Evolutionary conservation across 2,329 filamentous ascomycete species (phyloP), one percentile per base, ranked within the genome.

Genomic region (Curvularia spicifera): DNA sequence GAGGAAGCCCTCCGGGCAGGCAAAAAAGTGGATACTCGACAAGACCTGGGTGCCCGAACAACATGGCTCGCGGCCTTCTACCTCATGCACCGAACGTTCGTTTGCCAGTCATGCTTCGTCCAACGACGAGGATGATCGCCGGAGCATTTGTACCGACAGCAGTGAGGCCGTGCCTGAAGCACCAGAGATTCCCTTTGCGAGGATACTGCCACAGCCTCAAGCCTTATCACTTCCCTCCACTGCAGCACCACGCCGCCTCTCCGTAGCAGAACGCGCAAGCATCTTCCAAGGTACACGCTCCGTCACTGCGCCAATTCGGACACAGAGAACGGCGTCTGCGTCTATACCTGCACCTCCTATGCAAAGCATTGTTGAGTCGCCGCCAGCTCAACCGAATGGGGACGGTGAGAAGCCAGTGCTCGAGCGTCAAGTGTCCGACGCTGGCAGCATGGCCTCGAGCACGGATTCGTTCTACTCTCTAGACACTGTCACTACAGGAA

Each of bases 1-100:
- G 70, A 89, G 88, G 77, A 86, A 83, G 63, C 87, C 89, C 13
- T 72, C 67, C 42, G 66, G 69, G 2, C 82, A 78, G 62, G 82
- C 82, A 63, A 82, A 83, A 73, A 80, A 78, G 65, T 82, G 81
- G 81, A 77, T 73, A 43, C 70, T 82, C 47, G 76, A 81, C 57
- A 77, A 78, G 54, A 78, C 76, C 5, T 83, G 81, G 81, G 77
- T 78, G 57, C 80, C 80, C 12, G 79, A 82, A 57, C 77, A 78
- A 59, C 76, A 78, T 46, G 75, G 64, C 28, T 60, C 63, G 35
- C 62, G 70, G 50, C 71, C 74, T 48, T 65, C 69, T 26, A 75
- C 71, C 29, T 67, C 72, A 28, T 63, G 67, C 18, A 58, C 66
- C 18, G 70, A 71, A 51, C 71, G 64, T 29, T 74, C 73, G 28